Base-by-base conservation (phyloP, 805 yeast species). In the Suhomyces canberraensis region DNA sequence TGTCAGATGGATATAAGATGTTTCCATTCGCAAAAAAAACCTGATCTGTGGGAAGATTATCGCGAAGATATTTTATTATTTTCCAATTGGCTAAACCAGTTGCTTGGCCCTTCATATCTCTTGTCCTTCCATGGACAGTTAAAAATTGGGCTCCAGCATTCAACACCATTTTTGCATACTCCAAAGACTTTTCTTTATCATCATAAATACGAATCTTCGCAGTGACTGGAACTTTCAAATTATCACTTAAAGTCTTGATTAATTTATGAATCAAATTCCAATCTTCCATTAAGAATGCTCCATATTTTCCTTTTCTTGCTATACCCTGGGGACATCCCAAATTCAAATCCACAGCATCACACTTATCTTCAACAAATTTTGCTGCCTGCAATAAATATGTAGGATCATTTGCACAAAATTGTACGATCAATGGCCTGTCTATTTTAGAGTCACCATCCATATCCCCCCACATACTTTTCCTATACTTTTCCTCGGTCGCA, bases 271-370 rank as follows among this genome's bases (percentile, higher is more conserved):
- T 79, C 37, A 91, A 64, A 16, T 78, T 86, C 98, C 98, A 93
- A 52, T 93, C 96, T 39, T 93, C 99, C 96, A 90, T 91, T 37
- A 93, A 64, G 50, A 90, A 93, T 0, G 98, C 81, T 1, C 99
- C 99, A 57, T 93, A 93, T 45, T 86, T 83, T 0, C 99, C 99
- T 60, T 87, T 86, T 45, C 75, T 76, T 0, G 99, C 99, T 42
- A 93, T 93, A 1, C 96, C 96, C 60, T 93, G 99, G 0, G 99
- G 99, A 60, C 99, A 93, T 0, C 99, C 99, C 40, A 93, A 69
- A 53, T 93, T 93, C 47, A 93, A 72, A 61, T 93, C 98, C 17
- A 93, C 95, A 0, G 97, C 98, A 64, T 91, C 98, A 61, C 98
- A 91, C 42, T 77, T 71, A 35, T 81, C 85, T 39, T 81, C 86